A percentile compares a stretch with the other conserved stretches of the same genome.
phyloP scores from a whole-genome alignment of 495 filamentous ascomycete species.

The Friedmanniomyces endolithicus region DNA sequence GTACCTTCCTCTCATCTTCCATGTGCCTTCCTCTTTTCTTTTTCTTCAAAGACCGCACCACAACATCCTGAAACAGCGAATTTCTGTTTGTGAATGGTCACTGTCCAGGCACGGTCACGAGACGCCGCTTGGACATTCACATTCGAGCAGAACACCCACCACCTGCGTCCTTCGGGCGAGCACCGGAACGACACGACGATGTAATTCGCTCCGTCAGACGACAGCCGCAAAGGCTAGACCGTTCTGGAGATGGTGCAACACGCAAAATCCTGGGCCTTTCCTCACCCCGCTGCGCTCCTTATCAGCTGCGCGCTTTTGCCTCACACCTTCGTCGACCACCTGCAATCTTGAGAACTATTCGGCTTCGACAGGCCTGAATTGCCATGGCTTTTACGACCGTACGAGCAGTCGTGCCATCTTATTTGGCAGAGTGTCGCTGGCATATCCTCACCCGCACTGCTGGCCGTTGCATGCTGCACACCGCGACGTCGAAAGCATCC shows the following conservation, averaged over 20 bases:
- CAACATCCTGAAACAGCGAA: no score
- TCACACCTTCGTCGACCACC: background rate
- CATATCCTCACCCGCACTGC: no score
- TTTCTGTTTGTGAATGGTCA: no score
- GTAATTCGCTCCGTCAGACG: background rate
- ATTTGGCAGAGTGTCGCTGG: no score
- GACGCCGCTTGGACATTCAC: no score
- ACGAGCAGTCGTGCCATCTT: background rate
- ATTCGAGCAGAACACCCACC: no score
- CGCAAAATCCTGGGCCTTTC: background rate
- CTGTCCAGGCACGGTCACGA: no score
- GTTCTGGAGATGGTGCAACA: background rate
- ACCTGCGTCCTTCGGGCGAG: background rate
- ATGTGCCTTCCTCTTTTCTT: no score
- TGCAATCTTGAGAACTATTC: background rate
- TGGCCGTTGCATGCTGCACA: no score
- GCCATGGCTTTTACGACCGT: background rate
- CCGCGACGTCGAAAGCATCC: no score
- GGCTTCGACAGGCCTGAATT: background rate
- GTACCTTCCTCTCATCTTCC: no score
- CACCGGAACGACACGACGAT: background rate
- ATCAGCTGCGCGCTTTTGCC: background rate
- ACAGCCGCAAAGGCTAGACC: background rate
- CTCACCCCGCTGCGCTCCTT: background rate
- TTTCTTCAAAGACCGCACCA: no score